Base-by-base conservation (phyloP, 306 rosid species). In the Pterocarpus macrocarpus region DNA sequence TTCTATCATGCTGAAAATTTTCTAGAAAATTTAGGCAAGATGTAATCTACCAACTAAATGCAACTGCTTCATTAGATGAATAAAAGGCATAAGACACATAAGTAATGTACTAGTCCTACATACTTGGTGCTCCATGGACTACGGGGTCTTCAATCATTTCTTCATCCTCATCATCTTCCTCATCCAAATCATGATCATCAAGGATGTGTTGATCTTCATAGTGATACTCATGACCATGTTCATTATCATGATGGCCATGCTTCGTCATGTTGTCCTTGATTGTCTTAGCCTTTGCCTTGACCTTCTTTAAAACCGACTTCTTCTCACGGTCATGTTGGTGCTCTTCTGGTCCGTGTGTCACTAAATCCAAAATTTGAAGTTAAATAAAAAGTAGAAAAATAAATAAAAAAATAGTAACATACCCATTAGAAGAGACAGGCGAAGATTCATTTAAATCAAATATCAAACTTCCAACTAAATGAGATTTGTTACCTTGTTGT, bases 281-380 rank as follows among this genome's bases (percentile, higher is more conserved):
- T 89, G 90, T 92, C 89, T 73, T 94, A 5, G 96, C 97, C 87
- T 85, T 94, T 3, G 87, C 91, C 90, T 91, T 91, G 15, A 91
- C 97, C 79, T 85, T 92, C 72, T 14, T 86, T 22, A 94, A 2
- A 59, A 91, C 90, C 5, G 98, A 89, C 39, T 82, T 90, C 88
- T 91, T 89, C 87, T 89, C 97, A 64, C 75, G 89, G 61, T 75
- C 97, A 76, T 78, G 88, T 61, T 75, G 85, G 14, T 85, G 81
- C 57, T 80, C 84, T 5, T 80, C 89, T 22, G 34, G 85, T 61
- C 84, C 94, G 73, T 84, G 88, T 32, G 15, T 73, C 68, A 44
- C 85, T 76, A 22, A 41, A 80, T 33, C 61, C 53, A 73, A 75
- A 69, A 47, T 30, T 45, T 14, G 1, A 80, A 35, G 13, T 8